These are phyloP conservation scores for Hanseniaspora jakobsenii DNA, from an alignment of 805 yeast species.

Conservation along the genomic window DNA sequence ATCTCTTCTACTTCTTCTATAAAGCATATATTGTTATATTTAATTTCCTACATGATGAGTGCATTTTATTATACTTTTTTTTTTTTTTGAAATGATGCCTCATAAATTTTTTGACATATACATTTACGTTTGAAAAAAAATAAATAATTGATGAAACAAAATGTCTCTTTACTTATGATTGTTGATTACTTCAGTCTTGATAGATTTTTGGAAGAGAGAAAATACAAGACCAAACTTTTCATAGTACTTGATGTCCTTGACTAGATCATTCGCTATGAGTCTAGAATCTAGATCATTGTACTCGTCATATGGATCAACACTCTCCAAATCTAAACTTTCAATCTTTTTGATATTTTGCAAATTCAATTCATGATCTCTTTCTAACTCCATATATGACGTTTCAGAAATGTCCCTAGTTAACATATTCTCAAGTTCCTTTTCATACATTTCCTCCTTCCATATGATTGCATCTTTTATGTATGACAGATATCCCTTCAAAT, in stretches of 20 bases:
- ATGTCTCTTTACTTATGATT: too few relatives aligned
- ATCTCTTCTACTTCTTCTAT: too few relatives aligned
- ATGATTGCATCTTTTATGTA: neutral
- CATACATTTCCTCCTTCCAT: neutral
- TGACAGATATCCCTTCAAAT: neutral
- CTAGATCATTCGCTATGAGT: constrained; percentile 1
- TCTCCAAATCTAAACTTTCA: constrained; percentile 3
- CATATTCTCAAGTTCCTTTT: neutral
- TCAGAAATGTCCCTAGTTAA: neutral
- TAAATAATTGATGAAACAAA: too few relatives aligned
- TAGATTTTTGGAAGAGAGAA: neutral
- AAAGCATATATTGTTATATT: too few relatives aligned
- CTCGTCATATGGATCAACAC: neutral
- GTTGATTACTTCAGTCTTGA: too few relatives aligned
- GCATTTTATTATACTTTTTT: too few relatives aligned
- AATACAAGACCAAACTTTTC: neutral
- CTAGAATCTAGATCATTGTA: constrained; percentile 2
- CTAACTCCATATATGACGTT: neutral
- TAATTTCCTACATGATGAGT: too few relatives aligned
- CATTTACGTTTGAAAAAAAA: too few relatives aligned
- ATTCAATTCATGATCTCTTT: neutral
- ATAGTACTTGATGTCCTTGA: neutral
- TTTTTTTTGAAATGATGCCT: too few relatives aligned
- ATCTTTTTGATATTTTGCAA: neutral
- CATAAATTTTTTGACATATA: too few relatives aligned